A percentile compares a stretch with the other conserved stretches of the same genome.
Conservation (phyloP, 164 flowering plant species). For the Taxillus chinensis region DNA sequence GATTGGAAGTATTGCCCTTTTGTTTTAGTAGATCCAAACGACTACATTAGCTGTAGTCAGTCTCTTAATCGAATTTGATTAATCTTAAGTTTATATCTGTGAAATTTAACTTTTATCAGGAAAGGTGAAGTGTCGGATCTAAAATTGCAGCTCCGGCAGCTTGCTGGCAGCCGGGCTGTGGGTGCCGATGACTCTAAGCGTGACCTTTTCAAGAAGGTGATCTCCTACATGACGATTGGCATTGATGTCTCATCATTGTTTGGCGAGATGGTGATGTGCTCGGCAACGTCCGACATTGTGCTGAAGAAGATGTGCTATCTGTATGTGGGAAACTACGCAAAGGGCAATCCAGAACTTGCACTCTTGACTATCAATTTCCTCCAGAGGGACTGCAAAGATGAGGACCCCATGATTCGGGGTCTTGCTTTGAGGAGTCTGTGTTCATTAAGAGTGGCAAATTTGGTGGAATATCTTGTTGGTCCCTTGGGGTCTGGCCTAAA, state of each 20-base stretch:
- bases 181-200: slow-evolving; percentile 87
- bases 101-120: slow-evolving; percentile 22
- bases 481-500: slow-evolving; percentile 83
- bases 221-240: slow-evolving; percentile 94
- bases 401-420: slow-evolving; percentile 98
- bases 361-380: slow-evolving; percentile 93
- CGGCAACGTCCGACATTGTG: slow-evolving; percentile 91
- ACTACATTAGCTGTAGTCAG: neutral
- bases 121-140: slow-evolving; percentile 94
- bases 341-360: slow-evolving; percentile 91
- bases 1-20: neutral
- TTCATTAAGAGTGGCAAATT: slow-evolving; percentile 67
- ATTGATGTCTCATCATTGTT: slow-evolving; percentile 93
- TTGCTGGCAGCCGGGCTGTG: slow-evolving; percentile 91
- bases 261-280: slow-evolving; percentile 99
- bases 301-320: slow-evolving; percentile 97
- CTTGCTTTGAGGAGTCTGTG: slow-evolving; percentile 89
- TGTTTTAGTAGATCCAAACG: neutral
- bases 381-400: slow-evolving; percentile 92
- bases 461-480: slow-evolving; percentile 98
- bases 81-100: neutral
- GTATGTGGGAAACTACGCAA: slow-evolving; percentile 94
- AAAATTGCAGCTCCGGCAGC: slow-evolving; percentile 77
- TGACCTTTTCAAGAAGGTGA: slow-evolving; percentile 92
- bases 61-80: neutral